Percentiles rank a stretch among this genome's conserved stretches.
Conservation (phyloP, 495 filamentous ascomycete genomes). For the Aspergillus avenaceus region DNA sequence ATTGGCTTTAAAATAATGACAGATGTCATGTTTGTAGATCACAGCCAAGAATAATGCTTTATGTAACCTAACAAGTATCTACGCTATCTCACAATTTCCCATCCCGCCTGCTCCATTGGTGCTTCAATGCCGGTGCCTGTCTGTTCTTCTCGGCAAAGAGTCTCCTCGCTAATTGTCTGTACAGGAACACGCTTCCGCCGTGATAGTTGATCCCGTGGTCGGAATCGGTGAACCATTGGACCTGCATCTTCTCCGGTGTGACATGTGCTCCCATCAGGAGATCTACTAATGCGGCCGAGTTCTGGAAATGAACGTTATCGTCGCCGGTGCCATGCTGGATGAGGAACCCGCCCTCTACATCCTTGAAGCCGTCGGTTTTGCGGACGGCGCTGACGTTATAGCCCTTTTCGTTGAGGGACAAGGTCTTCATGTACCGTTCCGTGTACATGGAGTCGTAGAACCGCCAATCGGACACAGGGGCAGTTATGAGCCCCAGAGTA, state of each 20-base stretch:
- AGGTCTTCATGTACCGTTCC: constrained; percentile 19
- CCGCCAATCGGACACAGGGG: constrained; percentile 17
- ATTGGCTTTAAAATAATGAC: no score
- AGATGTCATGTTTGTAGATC: no score
- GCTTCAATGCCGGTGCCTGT: not conserved
- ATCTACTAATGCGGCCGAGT: constrained; percentile 15
- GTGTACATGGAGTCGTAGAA: constrained; percentile 21
- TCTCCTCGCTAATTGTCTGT: constrained; percentile 11
- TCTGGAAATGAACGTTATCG: constrained; percentile 22
- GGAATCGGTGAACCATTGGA: constrained; percentile 20
- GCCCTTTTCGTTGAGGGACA: constrained; percentile 9
- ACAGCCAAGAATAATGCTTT: no score
- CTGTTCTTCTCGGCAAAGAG: constrained; percentile 14
- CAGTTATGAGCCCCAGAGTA: constrained; percentile 14
- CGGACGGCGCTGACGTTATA: constrained; percentile 14
- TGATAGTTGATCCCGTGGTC: constrained; percentile 16
- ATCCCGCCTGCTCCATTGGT: constrained; percentile 10
- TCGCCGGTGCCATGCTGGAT: constrained; percentile 18
- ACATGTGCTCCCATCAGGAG: constrained; percentile 10
- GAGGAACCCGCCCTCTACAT: constrained; percentile 12
- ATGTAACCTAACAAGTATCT: no score
- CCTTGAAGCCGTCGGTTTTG: constrained; percentile 12
- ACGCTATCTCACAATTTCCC: not conserved
- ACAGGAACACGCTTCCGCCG: constrained; percentile 12
- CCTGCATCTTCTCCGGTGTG: constrained; percentile 14